Evolutionary conservation across 2,329 filamentous ascomycete species (phyloP), one percentile per base, ranked within the genome.

Genomic region (Dichotomopilus funicola): DNA sequence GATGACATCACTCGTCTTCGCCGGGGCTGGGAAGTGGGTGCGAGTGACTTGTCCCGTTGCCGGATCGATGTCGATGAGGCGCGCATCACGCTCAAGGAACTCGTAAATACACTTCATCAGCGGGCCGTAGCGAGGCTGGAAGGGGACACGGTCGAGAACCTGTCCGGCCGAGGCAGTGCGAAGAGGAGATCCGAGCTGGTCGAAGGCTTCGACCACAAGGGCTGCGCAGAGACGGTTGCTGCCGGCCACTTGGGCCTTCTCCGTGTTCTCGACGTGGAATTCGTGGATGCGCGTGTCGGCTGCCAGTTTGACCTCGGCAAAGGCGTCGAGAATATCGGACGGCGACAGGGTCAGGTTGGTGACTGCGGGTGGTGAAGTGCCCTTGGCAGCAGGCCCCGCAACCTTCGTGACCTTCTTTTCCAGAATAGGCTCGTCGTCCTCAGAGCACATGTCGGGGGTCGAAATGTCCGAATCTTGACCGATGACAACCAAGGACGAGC

Each of bases 171-270:
- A 31, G 19, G 19, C 6, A 2, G 13, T 31, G 8, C 43, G 43
- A 31, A 45, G 43, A 6, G 38, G 6, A 7, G 44, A 35, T 5
- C 54, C 54, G 5, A 56, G 49, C 2, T 35, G 8, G 3, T 13
- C 6, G 13, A 56, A 56, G 12, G 51, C 51, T 10, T 51, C 43
- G 19, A 45, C 19, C 47, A 13, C 53, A 13, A 12, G 46, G 36
- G 35, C 55, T 42, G 2, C 34, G 35, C n/a, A 48, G 42, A 2
- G 41, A 31, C 4, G 53, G 42, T 31, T 46, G 19, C 19, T 27
- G 19, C 19, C 19, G 19, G 19, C 43, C n/a, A 51, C 36, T 47
- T 67, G 63, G 57, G 65, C 64, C 49, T 61, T 58, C n/a, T 50
- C 27, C 12, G 38, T 11, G 3, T 33, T 49, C 7, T 49, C 43